These are phyloP conservation scores for Aphanomyces euteiches DNA, from an alignment of 352 stramenopile species.

Conservation along the genomic window DNA sequence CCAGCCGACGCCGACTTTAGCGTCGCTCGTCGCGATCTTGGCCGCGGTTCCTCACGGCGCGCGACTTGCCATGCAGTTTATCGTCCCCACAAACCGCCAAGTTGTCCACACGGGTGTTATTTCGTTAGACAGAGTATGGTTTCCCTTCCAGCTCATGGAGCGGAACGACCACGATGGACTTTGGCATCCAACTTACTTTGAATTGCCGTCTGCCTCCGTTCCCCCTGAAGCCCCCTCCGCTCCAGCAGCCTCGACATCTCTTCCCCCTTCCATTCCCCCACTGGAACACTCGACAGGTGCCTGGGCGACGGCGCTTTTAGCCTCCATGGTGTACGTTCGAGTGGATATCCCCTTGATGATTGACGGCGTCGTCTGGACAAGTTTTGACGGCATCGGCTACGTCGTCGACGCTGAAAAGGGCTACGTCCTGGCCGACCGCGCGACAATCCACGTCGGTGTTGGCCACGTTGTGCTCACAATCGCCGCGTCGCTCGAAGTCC, in stretches of 20 bases:
- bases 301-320: constrained; percentile 55
- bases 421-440: background rate
- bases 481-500: background rate
- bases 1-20: constrained; percentile 75
- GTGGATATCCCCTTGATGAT: constrained; percentile 5
- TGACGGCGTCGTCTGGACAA: constrained; percentile 1
- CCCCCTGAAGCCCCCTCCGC: background rate
- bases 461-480: background rate
- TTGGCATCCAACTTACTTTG: constrained; percentile 43
- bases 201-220: no score
- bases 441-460: background rate
- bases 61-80: constrained; percentile 77
- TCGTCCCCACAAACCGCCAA: constrained; percentile 80
- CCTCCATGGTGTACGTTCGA: background rate
- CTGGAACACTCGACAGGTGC: constrained; percentile 16
- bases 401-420: background rate
- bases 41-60: constrained; percentile 66
- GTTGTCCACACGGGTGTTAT: constrained; percentile 81
- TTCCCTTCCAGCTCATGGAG: constrained; percentile 72
- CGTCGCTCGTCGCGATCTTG: constrained; percentile 75
- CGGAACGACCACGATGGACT: constrained; percentile 67
- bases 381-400: constrained; percentile 9
- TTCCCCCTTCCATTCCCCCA: constrained; percentile 55
- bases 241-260: constrained; percentile 28
- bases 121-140: constrained; percentile 87